Percentiles rank a stretch among this genome's conserved stretches.
phyloP scores from a whole-genome alignment of 495 filamentous ascomycete genomes.

The Aspergillus funiculosus region DNA sequence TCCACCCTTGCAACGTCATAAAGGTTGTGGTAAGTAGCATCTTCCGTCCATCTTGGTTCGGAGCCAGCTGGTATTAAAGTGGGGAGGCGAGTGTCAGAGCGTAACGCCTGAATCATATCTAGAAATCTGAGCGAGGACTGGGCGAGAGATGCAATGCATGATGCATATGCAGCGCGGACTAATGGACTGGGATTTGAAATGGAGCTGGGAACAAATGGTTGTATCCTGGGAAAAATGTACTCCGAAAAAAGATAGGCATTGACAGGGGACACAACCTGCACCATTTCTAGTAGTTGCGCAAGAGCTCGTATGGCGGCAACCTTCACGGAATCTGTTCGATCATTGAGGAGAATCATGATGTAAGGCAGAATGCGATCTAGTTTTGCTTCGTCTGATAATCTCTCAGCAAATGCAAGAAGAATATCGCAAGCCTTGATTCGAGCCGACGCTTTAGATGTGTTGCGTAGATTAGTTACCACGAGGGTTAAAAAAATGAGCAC shows the following conservation, averaged over 20 bases:
- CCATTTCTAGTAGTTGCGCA: constrained; percentile 81
- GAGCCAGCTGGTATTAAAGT: constrained; percentile 66
- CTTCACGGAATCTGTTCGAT: constrained; percentile 75
- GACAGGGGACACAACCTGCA: constrained; percentile 81
- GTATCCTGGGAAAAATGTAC: constrained; percentile 82
- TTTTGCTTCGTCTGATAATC: constrained; percentile 92
- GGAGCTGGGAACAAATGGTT: constrained; percentile 56
- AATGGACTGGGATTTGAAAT: constrained; percentile 57
- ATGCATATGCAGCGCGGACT: constrained; percentile 85
- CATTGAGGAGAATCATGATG: constrained; percentile 71
- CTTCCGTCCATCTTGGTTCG: constrained; percentile 56
- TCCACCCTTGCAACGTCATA: constrained; percentile 79
- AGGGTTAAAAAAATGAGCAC: constrained; percentile 88
- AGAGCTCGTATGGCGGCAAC: constrained; percentile 78
- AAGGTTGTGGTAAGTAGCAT: constrained; percentile 68
- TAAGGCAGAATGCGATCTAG: constrained; percentile 92
- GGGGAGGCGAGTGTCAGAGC: constrained; percentile 75
- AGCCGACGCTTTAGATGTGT: constrained; percentile 79
- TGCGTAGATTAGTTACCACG: constrained; percentile 80
- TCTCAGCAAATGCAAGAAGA: constrained; percentile 85
- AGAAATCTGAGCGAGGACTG: constrained; percentile 79
- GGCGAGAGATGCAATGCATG: constrained; percentile 86
- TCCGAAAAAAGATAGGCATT: constrained; percentile 95
- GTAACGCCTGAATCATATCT: constrained; percentile 82
- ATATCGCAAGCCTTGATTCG: constrained; percentile 89